A percentile compares a stretch with the other conserved stretches of the same genome.
Evolutionary conservation across 1,284 basidiomycete species (phyloP).

Genomic region (Microbotryum violaceum): DNA sequence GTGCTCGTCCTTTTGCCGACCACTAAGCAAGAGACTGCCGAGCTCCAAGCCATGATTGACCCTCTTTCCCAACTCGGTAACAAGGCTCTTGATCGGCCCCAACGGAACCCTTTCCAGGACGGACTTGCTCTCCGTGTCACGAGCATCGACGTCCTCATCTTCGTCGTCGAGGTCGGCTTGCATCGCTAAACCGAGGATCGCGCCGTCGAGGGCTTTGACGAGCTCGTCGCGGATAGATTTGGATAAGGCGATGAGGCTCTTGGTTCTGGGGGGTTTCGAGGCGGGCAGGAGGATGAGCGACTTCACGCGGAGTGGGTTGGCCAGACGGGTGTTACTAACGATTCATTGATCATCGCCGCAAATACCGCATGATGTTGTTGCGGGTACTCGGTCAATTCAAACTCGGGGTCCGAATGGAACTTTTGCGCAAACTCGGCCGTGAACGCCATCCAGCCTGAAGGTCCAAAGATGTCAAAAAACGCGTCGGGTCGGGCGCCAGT

Average conservation of each 20-base stretch:
- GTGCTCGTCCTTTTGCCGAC: background rate
- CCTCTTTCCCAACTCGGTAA: conserved; percentile 5
- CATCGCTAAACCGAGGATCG: no score
- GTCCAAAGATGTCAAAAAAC: conserved; percentile 46
- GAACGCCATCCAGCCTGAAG: conserved; percentile 42
- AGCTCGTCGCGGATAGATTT: no score
- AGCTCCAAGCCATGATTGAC: conserved; percentile 25
- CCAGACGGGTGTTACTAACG: conserved; percentile 10
- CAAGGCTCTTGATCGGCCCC: background rate
- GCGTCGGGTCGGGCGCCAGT: conserved; percentile 16
- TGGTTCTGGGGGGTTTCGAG: background rate
- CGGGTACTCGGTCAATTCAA: conserved; percentile 59
- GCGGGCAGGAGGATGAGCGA: no score
- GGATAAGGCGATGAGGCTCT: conserved; percentile 8
- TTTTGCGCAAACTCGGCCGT: no score
- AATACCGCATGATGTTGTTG: conserved; percentile 51
- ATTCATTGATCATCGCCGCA: conserved; percentile 26
- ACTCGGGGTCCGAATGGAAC: no score
- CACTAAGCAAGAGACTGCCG: conserved; percentile 3
- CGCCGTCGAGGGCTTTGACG: no score
- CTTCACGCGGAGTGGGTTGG: no score
- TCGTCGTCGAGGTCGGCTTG: no score
- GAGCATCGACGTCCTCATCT: no score
- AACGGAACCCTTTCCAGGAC: no score
- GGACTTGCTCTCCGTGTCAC: no score